These are phyloP conservation scores for Scheffersomyces insectosa DNA, from an alignment of 1,139 yeast species.

Conservation along the genomic window DNA sequence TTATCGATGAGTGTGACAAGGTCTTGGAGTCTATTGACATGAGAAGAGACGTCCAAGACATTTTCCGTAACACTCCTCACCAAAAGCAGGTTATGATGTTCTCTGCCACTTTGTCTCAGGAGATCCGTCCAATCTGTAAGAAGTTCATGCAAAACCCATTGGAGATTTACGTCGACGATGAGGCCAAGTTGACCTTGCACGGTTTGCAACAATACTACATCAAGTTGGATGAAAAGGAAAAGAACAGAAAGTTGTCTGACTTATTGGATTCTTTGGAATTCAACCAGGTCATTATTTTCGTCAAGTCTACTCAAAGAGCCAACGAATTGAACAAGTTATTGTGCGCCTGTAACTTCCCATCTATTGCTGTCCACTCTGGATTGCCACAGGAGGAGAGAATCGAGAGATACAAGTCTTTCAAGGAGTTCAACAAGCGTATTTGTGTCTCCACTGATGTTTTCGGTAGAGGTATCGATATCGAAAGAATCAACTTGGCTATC, in stretches of 20 bases:
- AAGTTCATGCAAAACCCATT: constrained; percentile 97
- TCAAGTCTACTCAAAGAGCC: constrained; percentile 89
- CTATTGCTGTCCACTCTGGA: constrained; percentile 95
- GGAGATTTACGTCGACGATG: constrained; percentile 97
- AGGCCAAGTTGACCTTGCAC: constrained; percentile 94
- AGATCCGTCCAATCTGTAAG: constrained; percentile 95
- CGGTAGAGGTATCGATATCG: constrained; percentile 99
- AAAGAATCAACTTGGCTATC: constrained; percentile 96
- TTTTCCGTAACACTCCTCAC: constrained; percentile 96
- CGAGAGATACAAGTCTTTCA: constrained; percentile 92
- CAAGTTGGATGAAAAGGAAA: constrained; percentile 86
- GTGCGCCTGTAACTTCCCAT: constrained; percentile 94
- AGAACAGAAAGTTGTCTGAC: constrained; percentile 91
- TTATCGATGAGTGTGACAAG: constrained; percentile 98
- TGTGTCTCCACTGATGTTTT: constrained; percentile 98
- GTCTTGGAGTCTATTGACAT: constrained; percentile 89
- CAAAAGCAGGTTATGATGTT: constrained; percentile 99
- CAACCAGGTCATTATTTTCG: constrained; percentile 97
- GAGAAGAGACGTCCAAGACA: constrained; percentile 99
- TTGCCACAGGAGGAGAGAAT: constrained; percentile 98
- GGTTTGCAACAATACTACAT: constrained; percentile 97
- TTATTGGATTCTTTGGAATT: constrained; percentile 92
- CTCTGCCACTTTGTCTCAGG: constrained; percentile 92
- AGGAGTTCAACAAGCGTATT: constrained; percentile 97
- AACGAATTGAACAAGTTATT: constrained; percentile 86